Base-by-base conservation (phyloP, 2,329 filamentous ascomycete species). In the Neonectria coccinea region DNA sequence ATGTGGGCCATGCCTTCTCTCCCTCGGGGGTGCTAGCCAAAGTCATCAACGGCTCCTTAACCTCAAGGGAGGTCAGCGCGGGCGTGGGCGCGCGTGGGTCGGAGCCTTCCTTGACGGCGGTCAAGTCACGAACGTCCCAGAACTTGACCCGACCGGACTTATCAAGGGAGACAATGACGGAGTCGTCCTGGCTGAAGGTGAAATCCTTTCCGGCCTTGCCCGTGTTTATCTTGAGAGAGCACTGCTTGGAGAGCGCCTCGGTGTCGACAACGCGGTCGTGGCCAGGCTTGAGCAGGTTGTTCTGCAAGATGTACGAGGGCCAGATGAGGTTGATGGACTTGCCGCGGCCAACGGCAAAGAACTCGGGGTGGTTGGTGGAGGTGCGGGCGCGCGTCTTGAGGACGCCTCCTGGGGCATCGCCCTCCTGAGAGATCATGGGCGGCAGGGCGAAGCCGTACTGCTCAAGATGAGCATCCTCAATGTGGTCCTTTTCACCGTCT, bases 191-290 rank as follows among this genome's bases (percentile, higher is more conserved):
- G 79, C 95, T 97, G 81, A 99, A 99, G 51, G 91, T 92, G 78
- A 99, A 99, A 78, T 99, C 96, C 80, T 99, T 99, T 68, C 94
- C 96, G 70, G 96, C 95, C 83, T 99, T 99, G 72, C 95, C 96
- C 67, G 94, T 98, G 72, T 95, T 93, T 79, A 99, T 97, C 80
- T 94, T 97, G 69, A 98, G 84, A 53, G 92, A 92, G 75, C 92
- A 94, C 76, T 97, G 91, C 75, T 91, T 90, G 70, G 96, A 88
- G 68, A 97, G 93, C 75, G 89, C 92, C 77, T 97, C 94, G 0
- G 92, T 96, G 76, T 97, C 92, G 66, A 97, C 93, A 57, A 89
- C 83, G 47, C 88, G 88, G 71, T 90, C 88, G 69, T 88, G 86
- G 29, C 86, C 87, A 54, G 86, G 80, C 78, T 89, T 89, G 79